phyloP scores from a whole-genome alignment of 768 basidiomycete species.

The Clathrus columnatus region DNA sequence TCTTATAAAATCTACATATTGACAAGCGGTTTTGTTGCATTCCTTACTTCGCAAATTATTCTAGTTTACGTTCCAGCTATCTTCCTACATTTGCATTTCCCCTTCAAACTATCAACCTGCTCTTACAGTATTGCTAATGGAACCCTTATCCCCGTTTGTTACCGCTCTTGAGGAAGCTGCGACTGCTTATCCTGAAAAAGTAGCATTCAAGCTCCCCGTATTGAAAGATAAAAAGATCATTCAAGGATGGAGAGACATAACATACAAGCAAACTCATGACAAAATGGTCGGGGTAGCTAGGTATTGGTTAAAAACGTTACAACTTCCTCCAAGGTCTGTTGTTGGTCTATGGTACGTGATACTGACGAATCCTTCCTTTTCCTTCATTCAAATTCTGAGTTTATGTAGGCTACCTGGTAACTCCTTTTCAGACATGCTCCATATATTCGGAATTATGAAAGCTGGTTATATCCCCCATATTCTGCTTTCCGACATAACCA shows the following conservation, averaged over 20 bases:
- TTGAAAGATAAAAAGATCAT: constrained; percentile 25
- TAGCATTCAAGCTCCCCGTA: not conserved
- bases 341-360: constrained; percentile 59
- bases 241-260: constrained; percentile 49
- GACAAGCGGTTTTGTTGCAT: too few species aligned
- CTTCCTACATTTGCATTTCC: not conserved
- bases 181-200: not conserved
- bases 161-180: not conserved
- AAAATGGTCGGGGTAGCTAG: constrained; percentile 60
- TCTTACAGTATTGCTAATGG: too few species aligned
- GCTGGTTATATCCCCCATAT: constrained; percentile 73
- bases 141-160: not conserved
- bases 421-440: constrained; percentile 59
- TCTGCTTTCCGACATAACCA: constrained; percentile 31
- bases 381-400: constrained; percentile 3
- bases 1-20: too few species aligned
- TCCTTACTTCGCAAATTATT: too few species aligned
- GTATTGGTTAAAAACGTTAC: constrained; percentile 48
- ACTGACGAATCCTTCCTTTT: constrained; percentile 9
- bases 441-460: constrained; percentile 65
- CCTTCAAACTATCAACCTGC: not conserved
- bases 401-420: constrained; percentile 57
- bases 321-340: constrained; percentile 46
- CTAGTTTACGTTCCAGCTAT: too few species aligned
- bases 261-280: constrained; percentile 53